A percentile compares a stretch with the other conserved stretches of the same genome.
Conservation (phyloP, 179 eudicot species). For the Corrigiola litoralis region DNA sequence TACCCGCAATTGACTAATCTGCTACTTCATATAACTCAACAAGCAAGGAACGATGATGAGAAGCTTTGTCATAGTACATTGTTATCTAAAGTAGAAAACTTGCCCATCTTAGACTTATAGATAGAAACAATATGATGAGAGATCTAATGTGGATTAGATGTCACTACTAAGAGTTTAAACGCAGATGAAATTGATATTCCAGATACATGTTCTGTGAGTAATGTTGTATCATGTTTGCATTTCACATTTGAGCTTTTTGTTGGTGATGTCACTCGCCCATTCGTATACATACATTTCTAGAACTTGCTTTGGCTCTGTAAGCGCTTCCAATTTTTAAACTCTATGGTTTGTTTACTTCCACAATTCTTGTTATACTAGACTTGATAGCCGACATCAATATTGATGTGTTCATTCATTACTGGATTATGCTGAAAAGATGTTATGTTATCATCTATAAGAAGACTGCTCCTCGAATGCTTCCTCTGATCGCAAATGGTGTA, state of each 20-base stretch:
- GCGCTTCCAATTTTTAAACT: neutral
- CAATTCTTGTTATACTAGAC: neutral
- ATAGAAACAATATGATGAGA: neutral
- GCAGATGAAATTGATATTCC: neutral
- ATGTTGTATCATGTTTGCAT: slow-evolving; percentile 1
- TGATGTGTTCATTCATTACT: neutral
- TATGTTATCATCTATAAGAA: neutral
- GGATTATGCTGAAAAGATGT: neutral
- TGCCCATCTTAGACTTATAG: no score
- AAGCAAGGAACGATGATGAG: no score
- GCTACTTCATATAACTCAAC: no score
- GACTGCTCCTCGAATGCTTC: neutral
- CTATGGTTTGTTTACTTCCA: neutral
- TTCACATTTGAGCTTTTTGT: neutral
- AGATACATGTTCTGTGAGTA: neutral
- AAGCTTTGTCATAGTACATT: no score
- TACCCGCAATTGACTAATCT: no score
- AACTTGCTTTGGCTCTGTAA: neutral
- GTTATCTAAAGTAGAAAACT: no score
- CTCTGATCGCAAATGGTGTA: neutral
- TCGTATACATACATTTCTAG: neutral
- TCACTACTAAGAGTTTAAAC: neutral
- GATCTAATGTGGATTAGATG: neutral
- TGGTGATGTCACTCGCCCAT: neutral
- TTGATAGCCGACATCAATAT: neutral